Evolutionary conservation across 805 yeast genomes (phyloP), one percentile per base, ranked within the genome.

Genomic region (Candida easanensis): DNA sequence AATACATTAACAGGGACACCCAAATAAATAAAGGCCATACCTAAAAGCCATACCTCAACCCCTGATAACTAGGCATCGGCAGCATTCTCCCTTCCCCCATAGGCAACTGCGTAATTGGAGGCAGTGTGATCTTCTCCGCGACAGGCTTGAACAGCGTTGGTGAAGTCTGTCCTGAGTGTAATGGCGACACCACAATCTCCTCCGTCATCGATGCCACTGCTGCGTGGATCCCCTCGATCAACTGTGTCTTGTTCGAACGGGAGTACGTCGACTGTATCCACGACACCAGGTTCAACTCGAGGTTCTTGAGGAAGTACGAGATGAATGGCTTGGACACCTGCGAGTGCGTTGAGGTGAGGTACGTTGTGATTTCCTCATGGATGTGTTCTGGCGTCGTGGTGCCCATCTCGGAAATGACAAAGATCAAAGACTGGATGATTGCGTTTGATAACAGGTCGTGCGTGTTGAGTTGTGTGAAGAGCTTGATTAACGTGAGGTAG

Each of bases 401-500:
- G 10, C 52, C 52, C 52, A 48, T 48, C 34, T 48, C 52, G 6
- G 36, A 39, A 21, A 45, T 32, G 20, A 45, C n/a, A 37, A 53
- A 56, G 13, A 55, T 39, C 9, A 55, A 50, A 7, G 59, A 48
- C 36, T 56, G 58, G 7, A 55, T 19, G n/a, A 56, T 55, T 13
- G 51, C 46, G 19, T 53, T 44, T 11, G 16, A 14, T 33, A 44
- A 21, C 22, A 25, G 17, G 11, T 31, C 39, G 35, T 48, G 47
- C 19, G 55, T 57, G 36, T 62, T 64, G 40, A 48, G 7, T 4
- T 16, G 15, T 4, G 65, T 60, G 51, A 77, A 62, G 2, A 74
- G 58, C 54, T 76, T 69, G 27, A 71, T 60, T 51, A 74, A 53
- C 3, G 71, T 62, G 34, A 76, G 52, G 50, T 72, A 74, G 64